Percentiles rank a stretch among this genome's conserved stretches.
Conservation (phyloP, 2,329 filamentous ascomycete species). For the Pseudocercospora fuligena region DNA sequence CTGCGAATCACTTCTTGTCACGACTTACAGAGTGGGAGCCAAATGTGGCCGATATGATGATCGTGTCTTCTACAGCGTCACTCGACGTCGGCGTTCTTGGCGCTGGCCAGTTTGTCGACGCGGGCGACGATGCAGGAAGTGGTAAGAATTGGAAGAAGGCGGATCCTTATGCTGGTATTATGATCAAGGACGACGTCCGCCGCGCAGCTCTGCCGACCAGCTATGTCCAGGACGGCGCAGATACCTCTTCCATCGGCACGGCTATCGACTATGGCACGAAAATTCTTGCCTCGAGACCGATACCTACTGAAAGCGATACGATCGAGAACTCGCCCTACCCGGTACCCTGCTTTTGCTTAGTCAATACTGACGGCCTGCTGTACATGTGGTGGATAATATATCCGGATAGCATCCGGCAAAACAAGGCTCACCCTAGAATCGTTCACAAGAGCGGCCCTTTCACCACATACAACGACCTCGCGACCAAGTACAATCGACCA, state of each 20-base stretch:
- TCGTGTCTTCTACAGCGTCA: slow-evolving; percentile 80
- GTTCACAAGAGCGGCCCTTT: slow-evolving; percentile 16
- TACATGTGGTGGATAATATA: slow-evolving; percentile 92
- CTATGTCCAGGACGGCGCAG: slow-evolving; percentile 67
- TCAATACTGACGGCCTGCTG: slow-evolving; percentile 88
- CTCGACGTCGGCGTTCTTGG: slow-evolving; percentile 80
- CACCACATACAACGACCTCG: slow-evolving; percentile 13
- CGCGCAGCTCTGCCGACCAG: slow-evolving; percentile 71
- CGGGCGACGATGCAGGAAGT: slow-evolving; percentile 27
- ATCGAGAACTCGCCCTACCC: slow-evolving; percentile 79
- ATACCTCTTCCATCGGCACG: slow-evolving; percentile 79
- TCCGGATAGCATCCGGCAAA: slow-evolving; percentile 78
- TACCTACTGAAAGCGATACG: slow-evolving; percentile 63
- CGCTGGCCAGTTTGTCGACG: slow-evolving; percentile 61
- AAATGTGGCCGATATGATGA: slow-evolving; percentile 76
- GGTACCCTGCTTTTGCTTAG: slow-evolving; percentile 78
- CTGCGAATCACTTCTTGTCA: slow-evolving; percentile 77
- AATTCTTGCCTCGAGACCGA: slow-evolving; percentile 31
- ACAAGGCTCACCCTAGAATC: slow-evolving; percentile 19
- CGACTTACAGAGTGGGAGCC: slow-evolving; percentile 82
- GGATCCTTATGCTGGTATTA: slow-evolving; percentile 12
- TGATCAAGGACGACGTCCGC: slow-evolving; percentile 72
- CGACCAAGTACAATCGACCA: slow-evolving; percentile 13
- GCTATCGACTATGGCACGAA: slow-evolving; percentile 69
- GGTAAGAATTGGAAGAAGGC: slow-evolving; percentile 2